phyloP scores from a whole-genome alignment of 2,329 filamentous ascomycete genomes.

The Diaporthe aspalathi region DNA sequence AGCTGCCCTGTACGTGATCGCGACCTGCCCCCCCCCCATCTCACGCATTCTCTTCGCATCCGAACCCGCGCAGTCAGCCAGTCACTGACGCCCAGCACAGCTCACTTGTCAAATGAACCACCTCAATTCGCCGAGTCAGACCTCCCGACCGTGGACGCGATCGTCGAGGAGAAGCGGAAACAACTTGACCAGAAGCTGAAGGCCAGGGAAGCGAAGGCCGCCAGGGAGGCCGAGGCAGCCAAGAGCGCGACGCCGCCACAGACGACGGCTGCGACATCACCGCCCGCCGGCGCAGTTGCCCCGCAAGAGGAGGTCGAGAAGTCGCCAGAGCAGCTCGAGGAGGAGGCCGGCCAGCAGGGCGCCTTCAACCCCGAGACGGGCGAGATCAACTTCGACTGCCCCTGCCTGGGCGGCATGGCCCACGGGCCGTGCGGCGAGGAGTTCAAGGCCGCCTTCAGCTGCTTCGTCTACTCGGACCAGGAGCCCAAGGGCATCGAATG shows the following conservation, averaged over 20 bases:
- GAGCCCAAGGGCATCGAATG: conserved; percentile 98
- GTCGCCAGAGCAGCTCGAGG: conserved; percentile 71
- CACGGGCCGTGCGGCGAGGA: conserved; percentile 94
- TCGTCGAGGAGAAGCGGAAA: conserved; percentile 72
- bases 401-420: conserved; percentile 97
- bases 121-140: conserved; percentile 67
- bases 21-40: neutral
- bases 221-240: conserved; percentile 46
- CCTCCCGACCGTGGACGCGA: conserved; percentile 73
- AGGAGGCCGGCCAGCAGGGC: conserved; percentile 86
- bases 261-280: conserved; percentile 27
- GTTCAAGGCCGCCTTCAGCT: conserved; percentile 96
- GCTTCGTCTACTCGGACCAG: conserved; percentile 94
- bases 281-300: conserved; percentile 44
- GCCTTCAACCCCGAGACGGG: conserved; percentile 98
- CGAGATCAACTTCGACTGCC: conserved; percentile 99
- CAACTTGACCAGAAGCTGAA: conserved; percentile 53
- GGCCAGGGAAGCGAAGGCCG: conserved; percentile 35
- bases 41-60: conserved; percentile 16
- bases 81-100: conserved; percentile 41
- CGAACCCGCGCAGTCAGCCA: neutral
- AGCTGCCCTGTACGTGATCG: conserved; percentile 73
- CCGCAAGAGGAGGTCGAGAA: conserved; percentile 37
- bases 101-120: conserved; percentile 54
- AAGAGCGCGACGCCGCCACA: conserved; percentile 41